Evolutionary conservation across 164 flowering plant genomes (phyloP).

Genomic region (Macadamia integrifolia): DNA sequence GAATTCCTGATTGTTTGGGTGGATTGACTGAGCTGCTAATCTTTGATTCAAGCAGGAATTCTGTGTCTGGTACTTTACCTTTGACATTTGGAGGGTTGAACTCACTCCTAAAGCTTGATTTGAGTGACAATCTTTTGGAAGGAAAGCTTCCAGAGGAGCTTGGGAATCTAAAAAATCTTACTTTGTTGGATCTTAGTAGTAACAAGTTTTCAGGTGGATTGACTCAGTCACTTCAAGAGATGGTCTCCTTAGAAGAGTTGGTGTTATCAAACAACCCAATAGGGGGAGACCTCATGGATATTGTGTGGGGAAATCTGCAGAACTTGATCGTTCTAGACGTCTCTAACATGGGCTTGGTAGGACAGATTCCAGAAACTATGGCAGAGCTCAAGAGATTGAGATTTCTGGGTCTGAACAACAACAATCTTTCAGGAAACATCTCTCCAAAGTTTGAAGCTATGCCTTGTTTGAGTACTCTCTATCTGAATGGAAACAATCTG

Average conservation of each 20-base stretch:
- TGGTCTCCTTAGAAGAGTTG: conserved; percentile 64
- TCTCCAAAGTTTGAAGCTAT: conserved; percentile 46
- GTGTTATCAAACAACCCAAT: conserved; percentile 64
- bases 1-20: conserved; percentile 46
- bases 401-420: conserved; percentile 65
- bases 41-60: conserved; percentile 68
- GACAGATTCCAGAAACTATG: conserved; percentile 62
- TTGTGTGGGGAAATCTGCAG: conserved; percentile 48
- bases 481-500: conserved; percentile 66
- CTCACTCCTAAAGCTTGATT: conserved; percentile 78
- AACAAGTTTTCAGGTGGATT: conserved; percentile 72
- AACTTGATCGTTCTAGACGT: conserved; percentile 57
- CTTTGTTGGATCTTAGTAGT: conserved; percentile 68
- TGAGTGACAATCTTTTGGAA: conserved; percentile 61
- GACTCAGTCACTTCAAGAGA: conserved; percentile 38
- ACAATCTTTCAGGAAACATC: conserved; percentile 58
- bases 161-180: conserved; percentile 51
- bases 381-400: conserved; percentile 47
- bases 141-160: conserved; percentile 54
- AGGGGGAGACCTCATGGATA: conserved; percentile 46
- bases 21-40: conserved; percentile 49
- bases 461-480: conserved; percentile 50
- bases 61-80: conserved; percentile 58
- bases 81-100: conserved; percentile 46
- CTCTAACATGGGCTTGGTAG: conserved; percentile 48